Evolutionary conservation across 495 filamentous ascomycete genomes (phyloP).

Genomic region (Neurospora sp.): DNA sequence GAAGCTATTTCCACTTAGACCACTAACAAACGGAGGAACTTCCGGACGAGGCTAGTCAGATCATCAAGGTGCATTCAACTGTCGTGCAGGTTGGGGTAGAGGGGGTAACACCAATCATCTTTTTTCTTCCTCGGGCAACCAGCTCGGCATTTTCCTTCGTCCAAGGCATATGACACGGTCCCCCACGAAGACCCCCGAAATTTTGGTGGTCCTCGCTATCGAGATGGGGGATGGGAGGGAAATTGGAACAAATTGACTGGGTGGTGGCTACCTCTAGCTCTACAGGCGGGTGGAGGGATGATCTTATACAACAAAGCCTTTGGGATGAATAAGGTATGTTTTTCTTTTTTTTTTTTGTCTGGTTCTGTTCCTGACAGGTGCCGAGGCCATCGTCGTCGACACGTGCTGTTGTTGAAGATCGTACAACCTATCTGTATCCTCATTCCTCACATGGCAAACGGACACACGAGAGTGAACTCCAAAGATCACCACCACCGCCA

Average conservation of each 20-base stretch:
- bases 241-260: not conserved
- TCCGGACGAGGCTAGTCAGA: not conserved
- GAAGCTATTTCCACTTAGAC: not conserved
- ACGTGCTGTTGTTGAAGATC: not conserved
- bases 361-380: not conserved
- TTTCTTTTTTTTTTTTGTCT: not conserved
- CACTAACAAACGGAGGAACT: not conserved
- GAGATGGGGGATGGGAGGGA: not conserved
- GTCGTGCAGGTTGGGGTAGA: not conserved
- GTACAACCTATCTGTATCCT: not conserved
- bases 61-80: not conserved
- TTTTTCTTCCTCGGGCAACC: not conserved
- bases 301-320: not conserved
- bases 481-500: not conserved
- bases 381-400: not conserved
- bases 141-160: not conserved
- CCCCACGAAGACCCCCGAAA: not conserved
- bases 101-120: not conserved
- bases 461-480: too few species aligned
- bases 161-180: not conserved
- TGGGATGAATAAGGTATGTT: not conserved
- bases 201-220: not conserved
- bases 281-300: not conserved
- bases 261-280: not conserved
- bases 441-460: too few species aligned